Base-by-base conservation (phyloP, 306 rosid genomes). In the Trifolium subterraneum region DNA sequence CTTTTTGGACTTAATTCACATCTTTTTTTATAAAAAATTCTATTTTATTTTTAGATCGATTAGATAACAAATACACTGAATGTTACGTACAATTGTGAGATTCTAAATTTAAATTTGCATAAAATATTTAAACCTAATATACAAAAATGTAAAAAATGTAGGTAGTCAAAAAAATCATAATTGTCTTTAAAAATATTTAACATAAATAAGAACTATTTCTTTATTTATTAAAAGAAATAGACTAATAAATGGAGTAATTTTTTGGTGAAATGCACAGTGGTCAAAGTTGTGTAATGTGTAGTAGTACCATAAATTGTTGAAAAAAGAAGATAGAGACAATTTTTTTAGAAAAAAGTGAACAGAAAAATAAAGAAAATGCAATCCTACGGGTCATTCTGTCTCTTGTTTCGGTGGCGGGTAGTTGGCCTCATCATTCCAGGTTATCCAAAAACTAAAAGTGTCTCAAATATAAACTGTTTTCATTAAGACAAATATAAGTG, bases 281-380 rank as follows among this genome's bases (percentile, higher is more conserved):
- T 56, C 63, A 56, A 56, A 56, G 63, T 0, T 52, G 59, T 52
- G 27, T n/a, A n/a, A n/a, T n/a, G n/a, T n/a, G n/a, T n/a, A n/a
- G n/a, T n/a, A n/a, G n/a, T 18, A 52, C 59, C 59, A 3, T 52
- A n/a, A n/a, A n/a, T 0, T 29, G 22, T 50, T 52, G 25, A 19
- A 19, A 18, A 52, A 8, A 8, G 13, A 52, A 52, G 27, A 52
- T 52, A 52, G 59, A 19, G 23, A 52, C 59, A 18, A 52, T 8
- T 8, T 8, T 5, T 18, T 18, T 8, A 52, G 6, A 19, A 52
- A 52, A 19, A 52, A 52, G 27, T 52, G 25, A 18, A 9, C 25
- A 8, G 11, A 8, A 51, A 51, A 18, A 51, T 51, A 7, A 2
- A 25, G 6, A 51, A 8, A 51, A 51, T 51, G 8, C 54, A 50